Conservation (phyloP, 306 rosid genomes). For the Heteromeles arbutifolia region DNA sequence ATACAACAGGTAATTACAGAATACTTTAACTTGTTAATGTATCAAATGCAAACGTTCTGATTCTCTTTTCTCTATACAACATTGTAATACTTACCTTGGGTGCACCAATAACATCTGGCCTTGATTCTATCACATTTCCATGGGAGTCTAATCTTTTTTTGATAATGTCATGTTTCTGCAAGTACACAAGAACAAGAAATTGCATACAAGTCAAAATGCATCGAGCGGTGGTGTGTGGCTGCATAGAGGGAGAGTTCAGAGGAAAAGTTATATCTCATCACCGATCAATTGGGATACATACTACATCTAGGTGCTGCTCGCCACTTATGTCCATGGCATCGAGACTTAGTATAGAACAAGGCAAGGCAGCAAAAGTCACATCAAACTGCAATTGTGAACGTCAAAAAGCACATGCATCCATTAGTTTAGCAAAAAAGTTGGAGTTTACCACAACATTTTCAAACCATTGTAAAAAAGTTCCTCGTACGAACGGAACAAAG, state of each 20-base stretch:
- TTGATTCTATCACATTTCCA: slow-evolving; percentile 84
- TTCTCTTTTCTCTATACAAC: no score
- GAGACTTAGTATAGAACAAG: slow-evolving; percentile 88
- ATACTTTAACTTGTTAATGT: background rate
- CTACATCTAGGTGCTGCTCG: slow-evolving; percentile 95
- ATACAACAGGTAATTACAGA: background rate
- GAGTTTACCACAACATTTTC: background rate
- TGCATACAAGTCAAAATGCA: background rate
- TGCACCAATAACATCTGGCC: slow-evolving; percentile 87
- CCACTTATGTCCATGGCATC: slow-evolving; percentile 99
- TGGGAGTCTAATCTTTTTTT: slow-evolving; percentile 83
- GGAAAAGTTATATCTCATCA: slow-evolving; percentile 2
- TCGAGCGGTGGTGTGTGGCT: background rate
- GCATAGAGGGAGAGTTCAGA: background rate
- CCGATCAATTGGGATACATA: slow-evolving; percentile 38
- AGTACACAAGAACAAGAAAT: slow-evolving; percentile 5
- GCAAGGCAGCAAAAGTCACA: slow-evolving; percentile 90
- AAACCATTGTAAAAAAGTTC: background rate
- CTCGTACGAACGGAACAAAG: background rate
- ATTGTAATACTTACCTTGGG: slow-evolving; percentile 55
- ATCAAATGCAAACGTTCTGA: background rate
- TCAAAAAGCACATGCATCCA: slow-evolving; percentile 14
- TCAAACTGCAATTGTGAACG: slow-evolving; percentile 75
- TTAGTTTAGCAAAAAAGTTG: background rate
- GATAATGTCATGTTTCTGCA: slow-evolving; percentile 87